Base-by-base conservation (phyloP, 2,329 filamentous ascomycete genomes). In the Fusarium sp. region DNA sequence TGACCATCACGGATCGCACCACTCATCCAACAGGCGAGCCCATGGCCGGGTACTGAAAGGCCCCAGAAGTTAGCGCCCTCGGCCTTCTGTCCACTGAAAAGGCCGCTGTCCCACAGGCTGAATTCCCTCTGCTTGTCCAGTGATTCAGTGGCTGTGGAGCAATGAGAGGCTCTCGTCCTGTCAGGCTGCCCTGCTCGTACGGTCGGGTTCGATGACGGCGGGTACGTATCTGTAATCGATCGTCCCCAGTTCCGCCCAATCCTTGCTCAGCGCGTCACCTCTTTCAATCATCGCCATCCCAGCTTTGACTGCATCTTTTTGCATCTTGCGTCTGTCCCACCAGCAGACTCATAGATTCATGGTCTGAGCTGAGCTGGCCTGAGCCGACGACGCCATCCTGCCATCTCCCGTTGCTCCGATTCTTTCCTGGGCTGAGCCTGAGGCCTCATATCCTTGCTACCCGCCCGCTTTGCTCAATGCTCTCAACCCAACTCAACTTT, bases 261-360 rank as follows among this genome's bases (percentile, higher is more conserved):
- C 73, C 73, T 64, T 74, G 73, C 63, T 66, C 58, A 40, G 67
- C 63, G 63, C 70, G 61, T 61, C 66, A 64, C 70, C 70, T 68
- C 34, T 61, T 59, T 61, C 57, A 67, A 62, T 33, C 64, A 69
- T 70, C 69, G 57, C 58, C 64, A 65, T 64, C 70, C 59, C 59
- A 71, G 63, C 58, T 61, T 50, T 58, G 16, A 53, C 58, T 62
- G 62, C 61, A 58, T 64, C 57, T 63, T 58, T 63, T 44, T 63
- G 58, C 62, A 63, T 64, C 67, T 57, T 64, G 56, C 59, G 53
- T 50, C 51, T 40, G 33, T 58, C 59, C 44, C 36, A 49, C 40
- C 58, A 46, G 44, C 67, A 10, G 20, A 34, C 42, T 20, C 49
- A 44, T 34, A 58, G 31, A 29, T 55, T 57, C 53, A 62, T 53